These are phyloP conservation scores for Microsporum ferrugineum DNA, from an alignment of 2,329 filamentous ascomycete species.

Conservation along the genomic window DNA sequence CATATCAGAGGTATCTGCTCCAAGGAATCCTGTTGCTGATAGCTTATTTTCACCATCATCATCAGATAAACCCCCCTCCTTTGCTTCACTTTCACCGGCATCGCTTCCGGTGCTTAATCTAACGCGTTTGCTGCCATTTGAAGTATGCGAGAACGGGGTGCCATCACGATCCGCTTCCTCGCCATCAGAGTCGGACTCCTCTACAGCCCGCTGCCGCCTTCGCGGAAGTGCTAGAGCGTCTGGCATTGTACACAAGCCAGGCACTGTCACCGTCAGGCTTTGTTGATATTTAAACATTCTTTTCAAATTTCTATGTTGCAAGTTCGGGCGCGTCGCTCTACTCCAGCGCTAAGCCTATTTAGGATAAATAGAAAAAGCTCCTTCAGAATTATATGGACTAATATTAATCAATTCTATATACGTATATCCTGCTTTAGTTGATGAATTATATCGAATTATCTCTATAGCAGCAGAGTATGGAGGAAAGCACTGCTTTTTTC, in stretches of 20 bases:
- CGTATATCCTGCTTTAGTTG: neutral
- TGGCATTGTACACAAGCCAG: slow-evolving; percentile 18
- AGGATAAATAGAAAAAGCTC: neutral
- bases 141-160: slow-evolving; percentile 18
- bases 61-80: neutral
- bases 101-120: slow-evolving; percentile 14
- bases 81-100: neutral
- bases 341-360: neutral
- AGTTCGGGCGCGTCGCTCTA: neutral
- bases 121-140: slow-evolving; percentile 25
- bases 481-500: neutral
- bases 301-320: neutral
- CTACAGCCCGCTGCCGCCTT: slow-evolving; percentile 19
- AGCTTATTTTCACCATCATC: neutral
- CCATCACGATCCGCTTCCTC: slow-evolving; percentile 14
- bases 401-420: neutral
- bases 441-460: neutral
- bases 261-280: neutral
- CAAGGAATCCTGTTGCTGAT: neutral
- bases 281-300: neutral
- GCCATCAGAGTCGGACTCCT: slow-evolving; percentile 19
- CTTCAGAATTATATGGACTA: neutral
- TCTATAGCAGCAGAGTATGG: neutral
- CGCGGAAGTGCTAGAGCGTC: slow-evolving; percentile 18
- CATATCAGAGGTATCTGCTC: neutral